Percentiles rank a stretch among this genome's conserved stretches.
These are phyloP conservation scores for Colletotrichum incanum DNA, from an alignment of 2,329 filamentous ascomycete species.

Conservation along the genomic window DNA sequence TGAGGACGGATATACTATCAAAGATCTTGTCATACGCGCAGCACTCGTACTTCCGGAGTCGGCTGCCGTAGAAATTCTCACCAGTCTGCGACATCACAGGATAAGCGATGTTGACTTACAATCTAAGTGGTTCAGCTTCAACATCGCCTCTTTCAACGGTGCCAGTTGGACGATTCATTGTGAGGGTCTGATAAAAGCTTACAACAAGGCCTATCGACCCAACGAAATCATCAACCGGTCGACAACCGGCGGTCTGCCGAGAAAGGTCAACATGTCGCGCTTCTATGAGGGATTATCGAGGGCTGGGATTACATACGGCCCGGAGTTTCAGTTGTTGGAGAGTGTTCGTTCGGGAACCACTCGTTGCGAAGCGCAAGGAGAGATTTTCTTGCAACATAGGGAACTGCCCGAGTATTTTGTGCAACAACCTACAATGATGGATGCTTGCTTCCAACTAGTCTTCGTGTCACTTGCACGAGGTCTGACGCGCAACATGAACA, in stretches of 20 bases:
- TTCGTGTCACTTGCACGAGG: background rate
- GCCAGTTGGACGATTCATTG: constrained; percentile 22
- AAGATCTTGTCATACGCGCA: constrained; percentile 8
- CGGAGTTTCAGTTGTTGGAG: background rate
- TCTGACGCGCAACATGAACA: background rate
- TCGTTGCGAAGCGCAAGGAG: background rate
- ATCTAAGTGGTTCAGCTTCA: constrained; percentile 22
- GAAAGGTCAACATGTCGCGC: background rate
- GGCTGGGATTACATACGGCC: constrained; percentile 1
- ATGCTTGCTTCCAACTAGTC: constrained; percentile 18
- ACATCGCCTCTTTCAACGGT: constrained; percentile 13
- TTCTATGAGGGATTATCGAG: background rate
- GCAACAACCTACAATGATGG: constrained; percentile 6
- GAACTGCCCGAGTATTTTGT: no score
- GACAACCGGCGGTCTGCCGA: background rate
- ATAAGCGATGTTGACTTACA: constrained; percentile 5
- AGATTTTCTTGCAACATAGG: no score
- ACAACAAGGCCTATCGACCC: background rate
- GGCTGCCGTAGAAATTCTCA: constrained; percentile 19
- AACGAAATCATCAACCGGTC: background rate
- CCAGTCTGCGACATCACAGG: background rate
- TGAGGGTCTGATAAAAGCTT: background rate
- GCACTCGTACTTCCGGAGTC: constrained; percentile 27
- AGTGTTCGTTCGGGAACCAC: background rate
- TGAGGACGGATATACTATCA: constrained; percentile 21